phyloP scores from a whole-genome alignment of 164 flowering plant species.

The Hamamelis virginiana region DNA sequence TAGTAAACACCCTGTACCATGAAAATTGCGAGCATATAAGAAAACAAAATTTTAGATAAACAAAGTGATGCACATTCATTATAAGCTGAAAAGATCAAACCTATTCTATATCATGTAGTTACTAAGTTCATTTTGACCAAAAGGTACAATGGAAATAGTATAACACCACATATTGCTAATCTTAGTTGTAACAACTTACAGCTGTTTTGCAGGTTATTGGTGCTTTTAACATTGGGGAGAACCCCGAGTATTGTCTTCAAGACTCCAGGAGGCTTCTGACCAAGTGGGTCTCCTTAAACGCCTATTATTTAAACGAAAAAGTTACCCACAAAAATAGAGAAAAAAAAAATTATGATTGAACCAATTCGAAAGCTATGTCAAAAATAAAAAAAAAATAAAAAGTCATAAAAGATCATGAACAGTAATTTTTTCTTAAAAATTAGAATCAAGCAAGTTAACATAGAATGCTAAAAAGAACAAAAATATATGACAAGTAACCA shows the following conservation, averaged over 20 bases:
- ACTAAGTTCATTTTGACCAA: no score
- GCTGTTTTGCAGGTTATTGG: conserved; percentile 37
- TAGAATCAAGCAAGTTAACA: no score
- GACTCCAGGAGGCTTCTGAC: conserved; percentile 86
- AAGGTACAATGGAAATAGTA: no score
- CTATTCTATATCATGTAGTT: no score
- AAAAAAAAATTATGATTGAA: background rate
- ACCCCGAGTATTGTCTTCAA: conserved; percentile 72
- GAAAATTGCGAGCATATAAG: no score
- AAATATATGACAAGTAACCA: background rate
- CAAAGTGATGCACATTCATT: no score
- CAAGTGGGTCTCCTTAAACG: conserved; percentile 64
- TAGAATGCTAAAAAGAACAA: background rate
- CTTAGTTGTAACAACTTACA: conserved; percentile 56
- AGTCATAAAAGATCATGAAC: background rate
- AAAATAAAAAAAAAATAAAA: background rate
- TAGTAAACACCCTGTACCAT: no score
- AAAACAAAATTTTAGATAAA: no score
- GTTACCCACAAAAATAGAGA: background rate
- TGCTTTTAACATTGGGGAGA: conserved; percentile 46
- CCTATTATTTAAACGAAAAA: conserved; percentile 35
- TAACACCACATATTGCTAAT: no score
- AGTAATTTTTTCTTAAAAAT: background rate
- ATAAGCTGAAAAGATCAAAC: no score
- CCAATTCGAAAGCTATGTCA: no score